Evolutionary conservation across 2,329 filamentous ascomycete species (phyloP).

Genomic region (Amylocarpus encephaloides): DNA sequence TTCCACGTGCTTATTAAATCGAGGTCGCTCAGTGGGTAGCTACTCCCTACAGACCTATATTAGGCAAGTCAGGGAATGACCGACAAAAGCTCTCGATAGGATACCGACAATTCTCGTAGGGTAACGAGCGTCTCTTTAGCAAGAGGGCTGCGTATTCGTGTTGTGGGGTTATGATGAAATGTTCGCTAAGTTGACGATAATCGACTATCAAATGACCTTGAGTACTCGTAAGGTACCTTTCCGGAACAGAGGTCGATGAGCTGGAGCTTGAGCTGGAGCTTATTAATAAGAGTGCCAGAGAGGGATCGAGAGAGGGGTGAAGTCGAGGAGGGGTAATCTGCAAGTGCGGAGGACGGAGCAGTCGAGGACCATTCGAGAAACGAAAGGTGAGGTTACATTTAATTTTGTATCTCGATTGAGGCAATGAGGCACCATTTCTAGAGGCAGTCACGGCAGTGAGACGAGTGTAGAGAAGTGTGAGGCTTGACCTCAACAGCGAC

Average conservation of each 20-base stretch:
- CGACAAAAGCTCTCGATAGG: no score
- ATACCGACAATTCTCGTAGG: no score
- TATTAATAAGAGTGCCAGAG: conserved; percentile 12
- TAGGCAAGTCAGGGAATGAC: no score
- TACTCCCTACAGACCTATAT: background rate
- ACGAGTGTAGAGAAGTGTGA: no score
- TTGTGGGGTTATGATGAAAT: no score
- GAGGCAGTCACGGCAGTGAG: background rate
- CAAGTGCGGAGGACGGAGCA: background rate
- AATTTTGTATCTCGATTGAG: background rate
- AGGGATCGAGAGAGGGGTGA: conserved; percentile 6
- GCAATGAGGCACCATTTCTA: background rate
- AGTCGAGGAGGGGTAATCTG: no score
- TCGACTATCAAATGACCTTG: background rate
- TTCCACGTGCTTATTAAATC: conserved; percentile 1
- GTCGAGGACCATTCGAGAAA: background rate
- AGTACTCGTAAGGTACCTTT: background rate
- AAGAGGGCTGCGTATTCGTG: no score
- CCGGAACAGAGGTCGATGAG: background rate
- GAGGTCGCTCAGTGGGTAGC: background rate
- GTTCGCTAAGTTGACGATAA: no score
- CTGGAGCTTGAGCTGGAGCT: no score
- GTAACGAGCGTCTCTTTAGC: background rate
- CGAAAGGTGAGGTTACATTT: background rate
- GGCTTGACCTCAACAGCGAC: no score